phyloP scores from a whole-genome alignment of 768 basidiomycete genomes.

The Trametes cinnabarina region DNA sequence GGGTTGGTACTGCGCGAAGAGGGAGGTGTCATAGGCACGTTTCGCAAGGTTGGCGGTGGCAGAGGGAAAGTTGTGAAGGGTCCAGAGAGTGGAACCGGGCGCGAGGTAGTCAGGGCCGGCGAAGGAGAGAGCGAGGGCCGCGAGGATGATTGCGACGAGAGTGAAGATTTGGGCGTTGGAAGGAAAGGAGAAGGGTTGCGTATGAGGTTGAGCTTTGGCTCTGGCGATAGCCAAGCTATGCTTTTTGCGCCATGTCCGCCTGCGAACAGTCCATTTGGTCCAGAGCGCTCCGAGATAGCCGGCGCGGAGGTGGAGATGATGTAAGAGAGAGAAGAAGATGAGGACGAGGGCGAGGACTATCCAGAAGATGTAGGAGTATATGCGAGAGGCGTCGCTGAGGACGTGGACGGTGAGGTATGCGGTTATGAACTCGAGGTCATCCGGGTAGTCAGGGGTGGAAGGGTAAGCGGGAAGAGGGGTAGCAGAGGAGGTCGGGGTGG shows the following conservation, averaged over 20 bases:
- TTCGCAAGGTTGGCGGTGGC: constrained; percentile 26
- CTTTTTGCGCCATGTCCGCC: constrained; percentile 56
- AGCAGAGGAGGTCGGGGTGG: constrained; percentile 2
- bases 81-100: constrained; percentile 46
- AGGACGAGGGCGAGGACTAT: constrained; percentile 45
- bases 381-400: constrained; percentile 48
- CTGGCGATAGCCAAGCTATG: constrained; percentile 37
- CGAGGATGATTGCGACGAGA: constrained; percentile 42
- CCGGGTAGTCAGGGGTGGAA: constrained; percentile 41
- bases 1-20: constrained; percentile 41
- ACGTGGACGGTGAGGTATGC: constrained; percentile 59
- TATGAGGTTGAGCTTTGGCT: constrained; percentile 35
- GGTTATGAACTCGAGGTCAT: constrained; percentile 51
- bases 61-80: constrained; percentile 22
- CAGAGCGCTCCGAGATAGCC: constrained; percentile 51
- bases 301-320: constrained; percentile 41
- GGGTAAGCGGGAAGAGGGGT: constrained; percentile 35
- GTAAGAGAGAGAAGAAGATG: constrained; percentile 40
- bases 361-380: constrained; percentile 62
- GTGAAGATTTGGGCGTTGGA: constrained; percentile 63
- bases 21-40: constrained; percentile 29
- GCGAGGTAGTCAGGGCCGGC: constrained; percentile 69
- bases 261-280: constrained; percentile 56
- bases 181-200: constrained; percentile 49
- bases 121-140: constrained; percentile 47